Base-by-base conservation (phyloP, 805 yeast genomes). In the Kodamaea hsintzibuensis region DNA sequence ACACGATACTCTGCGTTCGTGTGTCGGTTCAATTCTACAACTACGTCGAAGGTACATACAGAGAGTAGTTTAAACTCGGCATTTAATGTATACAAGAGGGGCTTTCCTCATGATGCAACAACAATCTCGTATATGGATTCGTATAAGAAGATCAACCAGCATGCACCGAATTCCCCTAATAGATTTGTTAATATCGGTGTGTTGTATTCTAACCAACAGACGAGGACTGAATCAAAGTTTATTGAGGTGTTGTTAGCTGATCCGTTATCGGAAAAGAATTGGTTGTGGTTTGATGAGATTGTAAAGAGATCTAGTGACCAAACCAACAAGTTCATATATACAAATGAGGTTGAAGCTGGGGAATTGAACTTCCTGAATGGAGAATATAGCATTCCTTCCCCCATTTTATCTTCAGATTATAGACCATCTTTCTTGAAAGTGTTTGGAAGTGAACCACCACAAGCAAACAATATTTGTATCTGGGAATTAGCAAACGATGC, bases 231-330 rank as follows among this genome's bases (percentile, higher is more conserved):
- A 1, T 68, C 77, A n/a, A 71, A 62, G 49, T 37, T 76, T n/a
- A 42, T 76, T 5, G 77, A 74, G 39, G 54, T 68, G 2, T 56
- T 76, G 9, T 62, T 76, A 40, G 74, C 79, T 0, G 79, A 76
- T 53, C 80, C 80, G 5, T 62, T 76, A 49, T 66, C 79, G 12
- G 61, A 57, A 10, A 60, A 59, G 10, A 73, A 70, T 54, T 54
- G 61, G 18, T n/a, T 35, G 12, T 73, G 79, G 79, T 71, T 68
- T 22, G 47, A 62, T n/a, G 47, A 57, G 25, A 54, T 76, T 3
- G 59, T 43, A 7, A 44, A 49, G 2, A 62, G 80, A 45, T 27
- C 60, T 16, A 53, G 62, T 9, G 30, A 51, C 1, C 52, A 54
- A 8, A 67, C 63, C 44, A 65, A 65, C 50, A 49, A 51, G 9